Evolutionary conservation across 768 basidiomycete genomes (phyloP).

Genomic region (Cystobasidium onofrii): DNA sequence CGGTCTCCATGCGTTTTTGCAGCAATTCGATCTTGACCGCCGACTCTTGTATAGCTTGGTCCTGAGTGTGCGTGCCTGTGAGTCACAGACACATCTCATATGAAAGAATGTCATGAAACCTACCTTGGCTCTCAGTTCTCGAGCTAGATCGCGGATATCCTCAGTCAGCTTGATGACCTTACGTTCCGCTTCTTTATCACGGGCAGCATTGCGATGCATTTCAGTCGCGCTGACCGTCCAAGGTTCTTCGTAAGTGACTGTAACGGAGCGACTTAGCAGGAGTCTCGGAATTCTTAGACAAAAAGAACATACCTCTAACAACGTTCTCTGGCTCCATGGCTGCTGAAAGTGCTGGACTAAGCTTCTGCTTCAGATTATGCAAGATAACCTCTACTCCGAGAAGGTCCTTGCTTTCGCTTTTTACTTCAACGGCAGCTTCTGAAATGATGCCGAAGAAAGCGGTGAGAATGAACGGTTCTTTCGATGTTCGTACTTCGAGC

Average conservation of each 20-base stretch:
- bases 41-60: conserved; percentile 80
- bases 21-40: conserved; percentile 88
- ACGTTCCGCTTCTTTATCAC: conserved; percentile 86
- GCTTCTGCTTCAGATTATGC: conserved; percentile 5
- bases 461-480: conserved; percentile 66
- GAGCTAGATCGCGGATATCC: conserved; percentile 76
- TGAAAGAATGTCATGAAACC: conserved; percentile 30
- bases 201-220: conserved; percentile 69
- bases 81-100: background rate
- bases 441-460: conserved; percentile 64
- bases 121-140: conserved; percentile 61
- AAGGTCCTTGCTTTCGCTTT: conserved; percentile 43
- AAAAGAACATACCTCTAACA: conserved; percentile 60
- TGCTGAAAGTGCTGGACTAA: conserved; percentile 54
- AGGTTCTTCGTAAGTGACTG: conserved; percentile 56
- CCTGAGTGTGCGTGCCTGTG: conserved; percentile 48
- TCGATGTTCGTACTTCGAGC: conserved; percentile 67
- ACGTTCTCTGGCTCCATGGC: conserved; percentile 69
- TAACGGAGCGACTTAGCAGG: background rate
- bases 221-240: conserved; percentile 76
- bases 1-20: conserved; percentile 82
- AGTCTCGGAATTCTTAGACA: background rate
- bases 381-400: conserved; percentile 62
- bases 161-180: conserved; percentile 77
- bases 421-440: conserved; percentile 62